phyloP scores from a whole-genome alignment of 352 stramenopile species.

The Chrysophaeum taylorii region DNA sequence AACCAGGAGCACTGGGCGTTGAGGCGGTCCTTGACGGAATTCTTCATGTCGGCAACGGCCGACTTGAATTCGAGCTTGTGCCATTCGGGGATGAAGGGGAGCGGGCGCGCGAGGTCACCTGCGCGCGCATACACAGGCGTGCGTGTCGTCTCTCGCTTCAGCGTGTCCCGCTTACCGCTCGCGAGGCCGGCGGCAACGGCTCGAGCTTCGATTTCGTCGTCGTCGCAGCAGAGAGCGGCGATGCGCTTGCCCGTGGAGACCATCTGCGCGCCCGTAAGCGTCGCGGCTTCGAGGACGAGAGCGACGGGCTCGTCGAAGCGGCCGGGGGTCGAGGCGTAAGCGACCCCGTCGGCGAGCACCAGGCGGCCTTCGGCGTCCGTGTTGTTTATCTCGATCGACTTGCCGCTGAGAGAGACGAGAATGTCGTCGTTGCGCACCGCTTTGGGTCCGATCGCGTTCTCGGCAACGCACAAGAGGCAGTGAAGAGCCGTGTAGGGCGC shows the following conservation, averaged over 20 bases:
- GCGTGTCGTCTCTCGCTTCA: too few species aligned
- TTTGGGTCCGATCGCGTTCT: constrained; percentile 79
- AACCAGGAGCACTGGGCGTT: constrained; percentile 81
- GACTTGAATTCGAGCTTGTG: constrained; percentile 78
- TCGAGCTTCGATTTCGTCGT: constrained; percentile 64
- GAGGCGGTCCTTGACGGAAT: constrained; percentile 78
- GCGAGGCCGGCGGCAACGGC: constrained; percentile 63
- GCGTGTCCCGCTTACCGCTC: too few species aligned
- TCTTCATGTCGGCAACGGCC: constrained; percentile 90
- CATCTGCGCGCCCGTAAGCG: constrained; percentile 81
- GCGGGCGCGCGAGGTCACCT: constrained; percentile 78
- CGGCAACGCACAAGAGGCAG: constrained; percentile 75
- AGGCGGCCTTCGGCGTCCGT: constrained; percentile 85
- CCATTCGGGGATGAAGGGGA: constrained; percentile 84
- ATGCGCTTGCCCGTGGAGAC: constrained; percentile 79
- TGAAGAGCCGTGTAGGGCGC: constrained; percentile 59
- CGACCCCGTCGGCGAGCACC: constrained; percentile 81
- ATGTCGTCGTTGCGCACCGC: constrained; percentile 84
- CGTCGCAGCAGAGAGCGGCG: constrained; percentile 77
- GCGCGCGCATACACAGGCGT: too few species aligned
- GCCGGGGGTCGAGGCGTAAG: constrained; percentile 72
- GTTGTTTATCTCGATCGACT: constrained; percentile 94
- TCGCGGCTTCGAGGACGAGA: constrained; percentile 89
- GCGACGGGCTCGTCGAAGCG: constrained; percentile 48
- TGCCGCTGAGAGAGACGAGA: constrained; percentile 78